A percentile compares a stretch with the other conserved stretches of the same genome.
Evolutionary conservation across 768 basidiomycete species (phyloP).

Genomic region (Guyanaporus albipodus): DNA sequence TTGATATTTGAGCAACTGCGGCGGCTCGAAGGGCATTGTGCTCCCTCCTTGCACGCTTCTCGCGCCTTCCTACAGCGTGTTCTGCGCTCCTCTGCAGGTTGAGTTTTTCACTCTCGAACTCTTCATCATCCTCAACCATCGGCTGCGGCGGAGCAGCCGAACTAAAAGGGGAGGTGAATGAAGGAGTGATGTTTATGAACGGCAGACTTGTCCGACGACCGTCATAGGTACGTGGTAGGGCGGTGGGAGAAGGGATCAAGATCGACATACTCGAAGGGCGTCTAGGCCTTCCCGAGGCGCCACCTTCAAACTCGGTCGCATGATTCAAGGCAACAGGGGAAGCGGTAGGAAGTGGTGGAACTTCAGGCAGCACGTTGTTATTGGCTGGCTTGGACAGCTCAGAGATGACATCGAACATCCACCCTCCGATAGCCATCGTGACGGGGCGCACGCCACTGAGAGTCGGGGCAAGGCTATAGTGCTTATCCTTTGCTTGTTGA

Average conservation of each 20-base stretch:
- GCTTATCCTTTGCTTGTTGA: constrained; percentile 31
- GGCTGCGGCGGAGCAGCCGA: constrained; percentile 1
- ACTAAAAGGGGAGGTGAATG: constrained; percentile 28
- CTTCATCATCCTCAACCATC: constrained; percentile 35
- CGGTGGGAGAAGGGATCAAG: constrained; percentile 30
- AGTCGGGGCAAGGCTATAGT: constrained; percentile 40
- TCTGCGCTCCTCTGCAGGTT: constrained; percentile 38
- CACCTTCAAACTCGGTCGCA: constrained; percentile 19
- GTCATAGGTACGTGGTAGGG: constrained; percentile 29
- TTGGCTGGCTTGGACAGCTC: constrained; percentile 47
- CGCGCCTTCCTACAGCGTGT: constrained; percentile 37
- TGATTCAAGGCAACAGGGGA: constrained; percentile 18
- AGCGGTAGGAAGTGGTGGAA: constrained; percentile 21
- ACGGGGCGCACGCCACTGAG: constrained; percentile 44
- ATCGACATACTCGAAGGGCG: constrained; percentile 37
- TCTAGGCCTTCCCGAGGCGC: constrained; percentile 16
- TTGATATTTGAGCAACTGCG: constrained; percentile 5
- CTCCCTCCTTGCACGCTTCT: constrained; percentile 20
- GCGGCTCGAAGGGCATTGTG: background rate
- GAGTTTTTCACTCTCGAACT: constrained; percentile 44
- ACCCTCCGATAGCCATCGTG: constrained; percentile 55
- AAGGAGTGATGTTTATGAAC: constrained; percentile 56
- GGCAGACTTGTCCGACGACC: constrained; percentile 50
- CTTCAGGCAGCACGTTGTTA: background rate
- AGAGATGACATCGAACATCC: constrained; percentile 81